phyloP scores from a whole-genome alignment of 805 yeast species.

The Ogataea neopini region DNA sequence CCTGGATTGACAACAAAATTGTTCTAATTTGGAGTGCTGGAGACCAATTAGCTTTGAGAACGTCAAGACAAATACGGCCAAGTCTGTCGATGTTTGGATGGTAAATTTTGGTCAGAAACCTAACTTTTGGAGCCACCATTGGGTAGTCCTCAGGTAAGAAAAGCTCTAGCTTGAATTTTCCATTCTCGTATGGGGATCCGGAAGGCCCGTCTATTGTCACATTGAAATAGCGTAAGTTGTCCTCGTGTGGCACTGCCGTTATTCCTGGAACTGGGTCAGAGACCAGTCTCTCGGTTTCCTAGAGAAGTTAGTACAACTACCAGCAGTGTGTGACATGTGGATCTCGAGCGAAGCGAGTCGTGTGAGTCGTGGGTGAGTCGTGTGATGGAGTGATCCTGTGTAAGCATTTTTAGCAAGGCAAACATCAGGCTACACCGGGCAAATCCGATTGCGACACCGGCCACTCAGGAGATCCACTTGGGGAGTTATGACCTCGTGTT shows the following conservation, averaged over 20 bases:
- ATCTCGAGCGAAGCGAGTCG: no score
- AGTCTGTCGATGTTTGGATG: slow-evolving; percentile 96
- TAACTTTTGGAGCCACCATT: slow-evolving; percentile 95
- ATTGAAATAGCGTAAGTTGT: slow-evolving; percentile 87
- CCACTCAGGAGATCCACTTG: no score
- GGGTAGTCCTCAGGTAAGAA: slow-evolving; percentile 97
- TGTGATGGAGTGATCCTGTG: no score
- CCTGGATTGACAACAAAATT: slow-evolving; percentile 86
- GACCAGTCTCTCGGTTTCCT: slow-evolving; percentile 89
- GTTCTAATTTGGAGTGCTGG: slow-evolving; percentile 97
- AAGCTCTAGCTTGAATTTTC: slow-evolving; percentile 79
- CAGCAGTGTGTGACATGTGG: no score
- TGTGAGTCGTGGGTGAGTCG: no score
- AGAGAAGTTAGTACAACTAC: not conserved
- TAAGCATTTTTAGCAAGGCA: no score
- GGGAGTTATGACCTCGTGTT: no score
- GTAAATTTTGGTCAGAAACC: slow-evolving; percentile 90
- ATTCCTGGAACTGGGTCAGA: slow-evolving; percentile 98
- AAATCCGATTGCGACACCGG: no score
- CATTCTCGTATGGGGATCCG: slow-evolving; percentile 84
- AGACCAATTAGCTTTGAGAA: slow-evolving; percentile 93
- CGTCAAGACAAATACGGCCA: slow-evolving; percentile 95
- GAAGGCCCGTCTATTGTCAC: slow-evolving; percentile 91
- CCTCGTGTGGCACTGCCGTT: slow-evolving; percentile 90
- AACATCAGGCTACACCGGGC: no score